A percentile compares a stretch with the other conserved stretches of the same genome.
These are phyloP conservation scores for Apodospora peruviana DNA, from an alignment of 495 filamentous ascomycete species.

Conservation along the genomic window DNA sequence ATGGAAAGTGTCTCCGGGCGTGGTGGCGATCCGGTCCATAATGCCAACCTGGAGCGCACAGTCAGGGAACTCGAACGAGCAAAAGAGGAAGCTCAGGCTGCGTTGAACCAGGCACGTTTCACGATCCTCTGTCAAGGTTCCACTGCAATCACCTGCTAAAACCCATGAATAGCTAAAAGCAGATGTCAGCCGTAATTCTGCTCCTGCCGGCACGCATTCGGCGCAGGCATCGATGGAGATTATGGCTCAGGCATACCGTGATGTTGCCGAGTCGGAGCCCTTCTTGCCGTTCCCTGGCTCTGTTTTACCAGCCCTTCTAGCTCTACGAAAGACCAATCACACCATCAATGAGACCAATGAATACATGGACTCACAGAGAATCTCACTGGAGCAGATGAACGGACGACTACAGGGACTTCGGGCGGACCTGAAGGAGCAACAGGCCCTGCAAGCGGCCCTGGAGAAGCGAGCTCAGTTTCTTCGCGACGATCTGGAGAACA, in stretches of 20 bases:
- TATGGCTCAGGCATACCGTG: conserved; percentile 61
- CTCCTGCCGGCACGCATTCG: conserved; percentile 8
- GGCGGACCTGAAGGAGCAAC: conserved; percentile 58
- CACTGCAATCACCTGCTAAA: not conserved
- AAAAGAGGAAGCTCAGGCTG: conserved; percentile 60
- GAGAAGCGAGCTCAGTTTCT: conserved; percentile 44
- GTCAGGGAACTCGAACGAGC: conserved; percentile 57
- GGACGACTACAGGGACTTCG: conserved; percentile 54
- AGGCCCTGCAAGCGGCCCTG: conserved; percentile 49
- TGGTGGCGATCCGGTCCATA: conserved; percentile 20
- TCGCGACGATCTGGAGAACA: conserved; percentile 46
- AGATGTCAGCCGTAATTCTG: conserved; percentile 3
- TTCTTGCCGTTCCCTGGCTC: conserved; percentile 61
- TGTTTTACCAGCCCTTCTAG: conserved; percentile 64
- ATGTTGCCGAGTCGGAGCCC: conserved; percentile 52
- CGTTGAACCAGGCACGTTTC: conserved; percentile 39
- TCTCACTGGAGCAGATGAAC: conserved; percentile 47
- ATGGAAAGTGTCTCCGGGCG: conserved; percentile 10
- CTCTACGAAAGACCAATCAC: conserved; percentile 57
- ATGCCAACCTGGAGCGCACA: conserved; percentile 57
- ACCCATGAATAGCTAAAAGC: conserved; percentile 12
- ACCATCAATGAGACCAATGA: conserved; percentile 58
- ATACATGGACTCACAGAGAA: conserved; percentile 50
- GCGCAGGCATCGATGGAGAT: conserved; percentile 40
- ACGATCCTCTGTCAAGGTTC: too few relatives aligned